Percentiles rank a stretch among this genome's conserved stretches.
phyloP scores from a whole-genome alignment of 208 protist genomes.

The Trypanosoma brucei region DNA sequence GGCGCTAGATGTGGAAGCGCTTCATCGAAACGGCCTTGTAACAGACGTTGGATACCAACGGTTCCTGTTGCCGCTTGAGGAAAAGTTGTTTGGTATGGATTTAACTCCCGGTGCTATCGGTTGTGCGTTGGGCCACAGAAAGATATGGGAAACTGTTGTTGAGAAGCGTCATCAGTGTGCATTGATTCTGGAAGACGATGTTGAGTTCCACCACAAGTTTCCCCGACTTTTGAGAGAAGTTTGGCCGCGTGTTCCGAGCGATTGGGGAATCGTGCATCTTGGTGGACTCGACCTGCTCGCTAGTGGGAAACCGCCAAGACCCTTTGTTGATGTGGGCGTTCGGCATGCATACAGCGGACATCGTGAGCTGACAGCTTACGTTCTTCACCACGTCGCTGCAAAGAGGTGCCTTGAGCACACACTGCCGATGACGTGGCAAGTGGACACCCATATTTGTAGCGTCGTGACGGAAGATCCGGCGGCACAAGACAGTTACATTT shows the following conservation, averaged over 20 bases:
- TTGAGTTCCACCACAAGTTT: slow-evolving; percentile 84
- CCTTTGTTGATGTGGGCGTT: slow-evolving; percentile 75
- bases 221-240: slow-evolving; percentile 39
- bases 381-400: slow-evolving; percentile 63
- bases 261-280: slow-evolving; percentile 88
- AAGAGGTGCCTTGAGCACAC: slow-evolving; percentile 75
- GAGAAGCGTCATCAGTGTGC: slow-evolving; percentile 29
- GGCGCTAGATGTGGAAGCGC: slow-evolving; percentile 43
- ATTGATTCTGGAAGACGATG: slow-evolving; percentile 87
- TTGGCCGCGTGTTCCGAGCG: slow-evolving; percentile 61
- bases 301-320: slow-evolving; percentile 71
- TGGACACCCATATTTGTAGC: slow-evolving; percentile 88
- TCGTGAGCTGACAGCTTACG: slow-evolving; percentile 88
- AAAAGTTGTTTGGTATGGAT: slow-evolving; percentile 92
- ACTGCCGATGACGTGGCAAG: slow-evolving; percentile 86
- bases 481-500: slow-evolving; percentile 77
- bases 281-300: slow-evolving; percentile 83
- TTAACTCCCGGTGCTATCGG: slow-evolving; percentile 85
- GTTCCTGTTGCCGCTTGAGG: slow-evolving; percentile 56
- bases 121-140: slow-evolving; percentile 79
- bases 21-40: slow-evolving; percentile 45
- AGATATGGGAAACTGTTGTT: slow-evolving; percentile 75
- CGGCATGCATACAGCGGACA: slow-evolving; percentile 82
- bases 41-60: slow-evolving; percentile 73
- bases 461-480: slow-evolving; percentile 39